Evolutionary conservation across 768 basidiomycete species (phyloP).

Genomic region (Psilocybe cyanescens): DNA sequence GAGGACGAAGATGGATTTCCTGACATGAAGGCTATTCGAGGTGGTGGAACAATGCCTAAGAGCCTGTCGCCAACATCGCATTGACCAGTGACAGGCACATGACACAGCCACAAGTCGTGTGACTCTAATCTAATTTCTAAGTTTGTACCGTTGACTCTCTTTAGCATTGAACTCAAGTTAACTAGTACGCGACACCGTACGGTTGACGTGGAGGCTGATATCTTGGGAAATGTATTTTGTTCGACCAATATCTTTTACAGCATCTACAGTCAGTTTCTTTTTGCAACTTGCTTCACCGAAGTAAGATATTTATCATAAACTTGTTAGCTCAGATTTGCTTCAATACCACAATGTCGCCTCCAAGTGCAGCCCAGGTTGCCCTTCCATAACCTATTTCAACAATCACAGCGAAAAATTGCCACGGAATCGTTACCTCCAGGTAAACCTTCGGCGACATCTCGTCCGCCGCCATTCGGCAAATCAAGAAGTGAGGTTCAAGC

Average conservation of each 20-base stretch:
- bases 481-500: conserved; percentile 48
- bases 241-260: conserved; percentile 10
- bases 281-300: neutral
- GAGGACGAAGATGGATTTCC: conserved; percentile 16
- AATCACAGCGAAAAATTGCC: conserved; percentile 14
- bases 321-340: conserved; percentile 20
- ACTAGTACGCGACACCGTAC: too few species aligned
- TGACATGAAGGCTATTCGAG: conserved; percentile 8
- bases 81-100: too few species aligned
- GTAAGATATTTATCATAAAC: neutral
- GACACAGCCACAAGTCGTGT: neutral
- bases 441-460: conserved; percentile 3
- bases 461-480: conserved; percentile 14
- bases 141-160: neutral
- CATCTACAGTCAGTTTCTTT: conserved; percentile 16
- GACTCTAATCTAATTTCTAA: neutral
- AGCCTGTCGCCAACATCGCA: neutral
- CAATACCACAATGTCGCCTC: conserved; percentile 11
- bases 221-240: conserved; percentile 12
- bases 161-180: neutral
- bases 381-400: conserved; percentile 5
- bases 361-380: conserved; percentile 6
- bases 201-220: neutral
- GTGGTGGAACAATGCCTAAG: neutral
- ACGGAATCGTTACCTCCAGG: conserved; percentile 8